Evolutionary conservation across 169 alveolate genomes (phyloP).

Genomic region (Eimeria zaria): DNA sequence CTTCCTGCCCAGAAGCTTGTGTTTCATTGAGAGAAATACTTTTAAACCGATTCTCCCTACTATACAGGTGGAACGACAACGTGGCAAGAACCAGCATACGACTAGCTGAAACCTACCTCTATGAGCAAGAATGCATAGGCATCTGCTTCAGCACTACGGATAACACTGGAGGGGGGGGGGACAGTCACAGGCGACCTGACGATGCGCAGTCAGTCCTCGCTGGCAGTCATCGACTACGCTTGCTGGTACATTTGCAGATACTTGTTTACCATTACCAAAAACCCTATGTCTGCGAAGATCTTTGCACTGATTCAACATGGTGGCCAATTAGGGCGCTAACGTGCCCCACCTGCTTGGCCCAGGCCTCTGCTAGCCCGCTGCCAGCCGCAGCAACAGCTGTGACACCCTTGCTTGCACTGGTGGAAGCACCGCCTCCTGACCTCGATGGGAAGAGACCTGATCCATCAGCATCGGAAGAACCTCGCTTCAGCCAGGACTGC

Average conservation of each 20-base stretch:
- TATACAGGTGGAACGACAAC: neutral
- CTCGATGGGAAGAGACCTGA: conserved; percentile 18
- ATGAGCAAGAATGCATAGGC: neutral
- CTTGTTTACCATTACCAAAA: neutral
- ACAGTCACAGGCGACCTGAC: neutral
- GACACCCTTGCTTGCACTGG: conserved; percentile 44
- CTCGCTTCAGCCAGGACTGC: conserved; percentile 75
- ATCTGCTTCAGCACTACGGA: neutral
- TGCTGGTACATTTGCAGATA: neutral
- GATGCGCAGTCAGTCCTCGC: neutral
- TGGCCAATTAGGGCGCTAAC: conserved; percentile 69
- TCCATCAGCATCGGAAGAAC: conserved; percentile 38
- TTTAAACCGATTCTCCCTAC: neutral
- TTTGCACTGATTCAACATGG: conserved; percentile 72
- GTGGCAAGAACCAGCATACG: neutral
- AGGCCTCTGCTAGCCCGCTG: conserved; percentile 72
- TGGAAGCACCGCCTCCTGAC: conserved; percentile 9
- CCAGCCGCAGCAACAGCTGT: conserved; percentile 66
- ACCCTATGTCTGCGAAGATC: conserved; percentile 42
- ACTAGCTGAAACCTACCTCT: neutral
- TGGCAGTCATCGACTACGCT: conserved; percentile 1
- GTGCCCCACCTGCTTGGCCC: conserved; percentile 77
- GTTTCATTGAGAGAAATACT: neutral
- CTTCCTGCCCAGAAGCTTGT: neutral
- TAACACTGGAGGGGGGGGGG: neutral